Evolutionary conservation across 768 basidiomycete genomes (phyloP).

Genomic region (Crassisporium funariophilum): DNA sequence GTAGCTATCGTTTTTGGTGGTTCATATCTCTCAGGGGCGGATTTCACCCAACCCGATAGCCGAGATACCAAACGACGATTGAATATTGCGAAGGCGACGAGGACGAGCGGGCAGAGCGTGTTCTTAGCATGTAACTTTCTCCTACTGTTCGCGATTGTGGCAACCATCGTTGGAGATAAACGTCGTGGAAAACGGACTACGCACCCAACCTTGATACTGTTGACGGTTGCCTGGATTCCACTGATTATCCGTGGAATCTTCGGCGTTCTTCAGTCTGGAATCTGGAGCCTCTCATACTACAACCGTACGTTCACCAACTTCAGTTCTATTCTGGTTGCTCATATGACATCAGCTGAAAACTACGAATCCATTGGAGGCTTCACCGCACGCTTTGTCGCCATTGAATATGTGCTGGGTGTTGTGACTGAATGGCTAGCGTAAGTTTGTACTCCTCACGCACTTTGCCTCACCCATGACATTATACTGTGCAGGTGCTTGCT

Average conservation of each 20-base stretch:
- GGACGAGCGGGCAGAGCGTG: slow-evolving; percentile 32
- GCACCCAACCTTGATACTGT: slow-evolving; percentile 31
- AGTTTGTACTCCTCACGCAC: background rate
- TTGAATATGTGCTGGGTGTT: slow-evolving; percentile 23
- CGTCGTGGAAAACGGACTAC: slow-evolving; percentile 15
- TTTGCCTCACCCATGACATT: background rate
- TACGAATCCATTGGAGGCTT: slow-evolving; percentile 19
- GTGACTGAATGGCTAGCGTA: slow-evolving; percentile 21
- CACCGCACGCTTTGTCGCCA: slow-evolving; percentile 13
- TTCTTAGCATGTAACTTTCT: slow-evolving; percentile 33
- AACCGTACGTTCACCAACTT: slow-evolving; percentile 14
- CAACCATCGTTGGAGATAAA: slow-evolving; percentile 27
- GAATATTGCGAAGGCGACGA: slow-evolving; percentile 28
- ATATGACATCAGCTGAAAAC: slow-evolving; percentile 10
- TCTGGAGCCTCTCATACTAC: slow-evolving; percentile 21
- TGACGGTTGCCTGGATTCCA: slow-evolving; percentile 33
- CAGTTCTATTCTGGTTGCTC: too few species aligned
- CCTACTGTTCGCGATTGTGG: slow-evolving; percentile 25
- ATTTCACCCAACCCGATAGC: slow-evolving; percentile 4
- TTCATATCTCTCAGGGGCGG: slow-evolving; percentile 29
- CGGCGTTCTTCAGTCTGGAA: slow-evolving; percentile 26
- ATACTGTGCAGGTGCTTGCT: slow-evolving; percentile 13
- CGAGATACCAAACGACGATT: slow-evolving; percentile 14
- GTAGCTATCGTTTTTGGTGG: slow-evolving; percentile 35
- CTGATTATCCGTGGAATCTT: slow-evolving; percentile 36